Evolutionary conservation across 176 grass and related monocot species (phyloP).

Genomic region (Oryza rufipogon): DNA sequence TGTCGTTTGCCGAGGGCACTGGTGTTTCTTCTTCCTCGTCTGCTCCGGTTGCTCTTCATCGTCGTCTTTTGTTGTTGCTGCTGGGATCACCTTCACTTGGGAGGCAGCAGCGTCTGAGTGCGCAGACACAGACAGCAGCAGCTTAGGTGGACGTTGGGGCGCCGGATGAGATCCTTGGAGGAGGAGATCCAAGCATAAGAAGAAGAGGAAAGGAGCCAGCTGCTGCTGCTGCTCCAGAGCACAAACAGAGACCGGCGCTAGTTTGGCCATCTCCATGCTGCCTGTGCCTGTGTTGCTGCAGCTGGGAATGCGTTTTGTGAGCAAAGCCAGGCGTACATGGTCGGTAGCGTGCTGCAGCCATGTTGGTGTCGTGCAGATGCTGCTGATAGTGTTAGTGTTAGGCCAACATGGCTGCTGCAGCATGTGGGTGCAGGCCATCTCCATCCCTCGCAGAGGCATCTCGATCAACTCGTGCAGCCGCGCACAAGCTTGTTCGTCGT

Average conservation of each 20-base stretch:
- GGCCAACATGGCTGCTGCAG: too few relatives aligned
- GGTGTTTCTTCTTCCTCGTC: conserved; percentile 35
- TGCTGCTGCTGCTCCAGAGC: conserved; percentile 15
- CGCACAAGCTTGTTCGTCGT: too few relatives aligned
- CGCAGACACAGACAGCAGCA: background rate
- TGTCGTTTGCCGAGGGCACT: background rate
- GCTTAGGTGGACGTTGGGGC: background rate
- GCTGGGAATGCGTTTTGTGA: conserved; percentile 20
- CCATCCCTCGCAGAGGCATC: conserved; percentile 67
- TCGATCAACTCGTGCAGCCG: conserved; percentile 45
- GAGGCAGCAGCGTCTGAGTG: background rate
- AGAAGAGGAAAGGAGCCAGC: conserved; percentile 60
- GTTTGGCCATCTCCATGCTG: background rate
- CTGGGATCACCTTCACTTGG: background rate
- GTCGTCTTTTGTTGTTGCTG: background rate
- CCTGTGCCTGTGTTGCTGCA: too few relatives aligned
- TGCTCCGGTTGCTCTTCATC: background rate
- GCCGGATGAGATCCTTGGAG: conserved; percentile 20
- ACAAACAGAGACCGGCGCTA: too few relatives aligned
- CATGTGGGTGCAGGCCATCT: conserved; percentile 32
- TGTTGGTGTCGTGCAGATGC: background rate
- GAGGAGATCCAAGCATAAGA: conserved; percentile 62
- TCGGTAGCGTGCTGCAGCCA: conserved; percentile 47
- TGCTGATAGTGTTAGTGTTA: background rate
- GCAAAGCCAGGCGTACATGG: conserved; percentile 59